Base-by-base conservation (phyloP, 2,329 filamentous ascomycete genomes). In the Fusarium coffeatum region DNA sequence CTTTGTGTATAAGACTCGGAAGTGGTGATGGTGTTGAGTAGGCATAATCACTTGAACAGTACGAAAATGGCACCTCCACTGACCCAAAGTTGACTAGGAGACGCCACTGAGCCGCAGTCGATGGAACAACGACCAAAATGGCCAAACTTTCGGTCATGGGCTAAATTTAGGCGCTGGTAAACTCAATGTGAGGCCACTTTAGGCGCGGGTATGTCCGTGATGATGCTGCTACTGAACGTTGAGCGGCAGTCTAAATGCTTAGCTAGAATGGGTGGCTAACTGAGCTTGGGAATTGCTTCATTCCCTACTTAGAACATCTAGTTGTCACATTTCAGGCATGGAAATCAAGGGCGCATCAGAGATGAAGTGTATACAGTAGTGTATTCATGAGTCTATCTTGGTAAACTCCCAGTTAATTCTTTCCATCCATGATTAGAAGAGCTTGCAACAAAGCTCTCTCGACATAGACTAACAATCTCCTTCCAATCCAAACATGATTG, bases 351-450 rank as follows among this genome's bases (percentile, higher is more conserved):
- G 18, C 6, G 13, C 45, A 37, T 59, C 59, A 18, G 18, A 51
- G 6, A 4, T 7, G 23, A 41, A 51, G 32, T 41, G 8, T 51
- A 18, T 41, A 51, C 49, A 51, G 32, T 61, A 61, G n/a, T 55
- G 25, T 60, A 48, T 56, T 50, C 27, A 27, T 46, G 27, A 22
- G 53, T 64, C 64, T 68, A 64, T 64, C 50, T 30, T n/a, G 15
- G 18, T 47, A 32, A 30, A 18, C 30, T 42, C 63, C 42, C 8
- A 12, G 32, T 22, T n/a, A n/a, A 51, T 41, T 34, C 49, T 27
- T 32, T 54, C 47, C 42, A 41, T 50, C 34, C 27, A 34, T 49
- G 42, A 28, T 34, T 28, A n/a, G 41, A 23, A 45, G 43, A 25
- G 41, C 42, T 62, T 30, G 18, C 23, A 23, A 23, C 42, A 45